These are phyloP conservation scores for Herpetomonas tarakana DNA, from an alignment of 208 protist genomes.

Conservation along the genomic window DNA sequence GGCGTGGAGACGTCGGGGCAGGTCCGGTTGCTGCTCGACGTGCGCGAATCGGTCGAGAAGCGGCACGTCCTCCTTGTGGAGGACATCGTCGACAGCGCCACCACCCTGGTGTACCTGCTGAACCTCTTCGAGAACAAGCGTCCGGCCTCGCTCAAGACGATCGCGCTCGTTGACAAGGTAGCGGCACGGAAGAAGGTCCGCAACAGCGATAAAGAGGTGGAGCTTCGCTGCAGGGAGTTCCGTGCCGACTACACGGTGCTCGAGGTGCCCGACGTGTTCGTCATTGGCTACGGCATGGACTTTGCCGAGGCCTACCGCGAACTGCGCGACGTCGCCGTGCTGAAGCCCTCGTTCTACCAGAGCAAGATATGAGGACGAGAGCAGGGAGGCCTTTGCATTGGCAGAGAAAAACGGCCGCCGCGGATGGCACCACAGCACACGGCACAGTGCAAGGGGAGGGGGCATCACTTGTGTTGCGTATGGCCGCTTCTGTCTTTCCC, in stretches of 20 bases:
- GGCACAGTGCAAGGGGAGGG: no score
- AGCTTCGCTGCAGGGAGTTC: slow-evolving; percentile 7
- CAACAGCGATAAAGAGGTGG: slow-evolving; percentile 1
- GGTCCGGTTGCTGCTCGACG: slow-evolving; percentile 79
- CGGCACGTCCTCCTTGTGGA: slow-evolving; percentile 87
- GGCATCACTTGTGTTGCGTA: no score
- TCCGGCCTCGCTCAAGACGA: slow-evolving; percentile 78
- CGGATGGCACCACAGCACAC: no score
- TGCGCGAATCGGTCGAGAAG: slow-evolving; percentile 58
- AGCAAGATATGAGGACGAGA: slow-evolving; percentile 13
- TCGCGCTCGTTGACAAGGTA: slow-evolving; percentile 86
- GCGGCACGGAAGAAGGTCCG: slow-evolving; percentile 45
- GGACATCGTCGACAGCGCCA: slow-evolving; percentile 89
- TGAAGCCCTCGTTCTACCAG: slow-evolving; percentile 64
- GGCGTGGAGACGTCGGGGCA: slow-evolving; percentile 37
- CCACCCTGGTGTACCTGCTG: slow-evolving; percentile 75
- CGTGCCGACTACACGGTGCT: slow-evolving; percentile 70
- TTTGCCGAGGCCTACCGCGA: slow-evolving; percentile 80
- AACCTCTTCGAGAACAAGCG: slow-evolving; percentile 42
- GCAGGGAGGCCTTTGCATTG: no score
- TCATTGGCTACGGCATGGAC: slow-evolving; percentile 92
- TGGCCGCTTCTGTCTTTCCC: no score
- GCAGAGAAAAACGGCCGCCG: no score
- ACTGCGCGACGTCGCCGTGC: slow-evolving; percentile 72
- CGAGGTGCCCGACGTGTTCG: slow-evolving; percentile 63